A percentile compares a stretch with the other conserved stretches of the same genome.
These are phyloP conservation scores for Parastagonospora avenae DNA, from an alignment of 2,329 filamentous ascomycete species.

Conservation along the genomic window DNA sequence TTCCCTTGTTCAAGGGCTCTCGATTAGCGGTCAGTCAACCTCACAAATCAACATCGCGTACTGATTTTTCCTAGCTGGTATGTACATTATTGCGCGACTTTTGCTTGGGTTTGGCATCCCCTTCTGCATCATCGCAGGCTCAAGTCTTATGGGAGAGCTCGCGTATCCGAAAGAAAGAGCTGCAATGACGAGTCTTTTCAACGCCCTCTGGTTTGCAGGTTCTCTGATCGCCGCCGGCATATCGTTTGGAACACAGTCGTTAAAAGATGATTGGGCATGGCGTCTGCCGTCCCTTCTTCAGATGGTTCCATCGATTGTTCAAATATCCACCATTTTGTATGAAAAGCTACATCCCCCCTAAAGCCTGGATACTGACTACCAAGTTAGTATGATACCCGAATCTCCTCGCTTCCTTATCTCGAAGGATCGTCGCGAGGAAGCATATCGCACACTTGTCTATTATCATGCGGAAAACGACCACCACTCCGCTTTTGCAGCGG, in stretches of 20 bases:
- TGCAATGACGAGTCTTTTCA: constrained; percentile 68
- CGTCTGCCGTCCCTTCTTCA: constrained; percentile 69
- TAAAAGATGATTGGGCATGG: constrained; percentile 69
- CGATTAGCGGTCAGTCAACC: constrained; percentile 20
- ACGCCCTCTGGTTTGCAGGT: constrained; percentile 69
- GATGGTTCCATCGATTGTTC: constrained; percentile 64
- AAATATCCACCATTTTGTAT: constrained; percentile 65
- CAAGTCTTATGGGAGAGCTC: constrained; percentile 67
- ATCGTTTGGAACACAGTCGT: constrained; percentile 65
- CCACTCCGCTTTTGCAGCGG: constrained; percentile 65
- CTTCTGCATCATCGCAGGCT: constrained; percentile 66
- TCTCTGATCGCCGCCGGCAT: constrained; percentile 56
- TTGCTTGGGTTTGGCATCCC: constrained; percentile 70
- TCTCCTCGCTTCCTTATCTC: constrained; percentile 68
- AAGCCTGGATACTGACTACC: background rate
- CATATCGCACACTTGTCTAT: constrained; percentile 63
- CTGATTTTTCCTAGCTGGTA: constrained; percentile 23
- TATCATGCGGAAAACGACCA: constrained; percentile 67
- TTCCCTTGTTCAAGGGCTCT: constrained; percentile 34
- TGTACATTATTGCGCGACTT: constrained; percentile 66
- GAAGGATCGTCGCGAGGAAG: constrained; percentile 67
- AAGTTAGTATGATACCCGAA: constrained; percentile 58
- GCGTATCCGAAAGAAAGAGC: constrained; percentile 71
- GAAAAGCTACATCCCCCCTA: background rate
- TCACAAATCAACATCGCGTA: background rate